Base-by-base conservation (phyloP, 2,329 filamentous ascomycete genomes). In the Fusarium sp. region DNA sequence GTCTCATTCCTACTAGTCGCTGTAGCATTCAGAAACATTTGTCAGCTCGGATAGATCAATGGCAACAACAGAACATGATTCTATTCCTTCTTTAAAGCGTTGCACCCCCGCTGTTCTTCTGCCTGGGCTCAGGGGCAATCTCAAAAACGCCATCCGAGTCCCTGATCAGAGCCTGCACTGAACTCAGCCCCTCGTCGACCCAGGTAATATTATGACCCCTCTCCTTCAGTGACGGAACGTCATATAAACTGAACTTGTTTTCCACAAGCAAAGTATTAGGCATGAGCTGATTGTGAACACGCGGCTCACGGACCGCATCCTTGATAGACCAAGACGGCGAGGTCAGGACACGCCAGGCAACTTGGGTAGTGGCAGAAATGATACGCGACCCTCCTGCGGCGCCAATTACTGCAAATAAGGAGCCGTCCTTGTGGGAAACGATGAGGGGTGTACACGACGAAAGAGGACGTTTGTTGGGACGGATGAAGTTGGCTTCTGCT, bases 401-500 rank as follows among this genome's bases (percentile, higher is more conserved):
- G 42, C 93, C 93, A 10, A 92, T 86, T 57, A 89, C 83, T 59
- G 92, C 87, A 76, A 90, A 91, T 2, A 97, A 84, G 2, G 83
- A 85, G 20, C 88, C 87, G 73, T 91, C 86, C 4, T 86, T 81
- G 62, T 86, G 82, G 58, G 91, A 88, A 68, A 90, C 88, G 54
- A 97, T 94, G 59, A 93, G 84, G 6, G 94, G 93, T 0, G 91
- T 89, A 72, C 96, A 94, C 67, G 92, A 94, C 3, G 91, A 94
- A 6, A 98, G 83, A 0, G 94, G 93, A 0, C 95, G 88, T 80
- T 98, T 98, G 49, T 88, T 86, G 0, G 93, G 89, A 7, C 89
- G 87, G 78, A 98, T 89, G 78, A 89, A 98, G 84, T 98, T 98
- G 46, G 90, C 87, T 6, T 89, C 88, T 1, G 89, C 90, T 3